phyloP scores from a whole-genome alignment of 192 early-diverging fungal species.

The Radiomyces spectabilis region DNA sequence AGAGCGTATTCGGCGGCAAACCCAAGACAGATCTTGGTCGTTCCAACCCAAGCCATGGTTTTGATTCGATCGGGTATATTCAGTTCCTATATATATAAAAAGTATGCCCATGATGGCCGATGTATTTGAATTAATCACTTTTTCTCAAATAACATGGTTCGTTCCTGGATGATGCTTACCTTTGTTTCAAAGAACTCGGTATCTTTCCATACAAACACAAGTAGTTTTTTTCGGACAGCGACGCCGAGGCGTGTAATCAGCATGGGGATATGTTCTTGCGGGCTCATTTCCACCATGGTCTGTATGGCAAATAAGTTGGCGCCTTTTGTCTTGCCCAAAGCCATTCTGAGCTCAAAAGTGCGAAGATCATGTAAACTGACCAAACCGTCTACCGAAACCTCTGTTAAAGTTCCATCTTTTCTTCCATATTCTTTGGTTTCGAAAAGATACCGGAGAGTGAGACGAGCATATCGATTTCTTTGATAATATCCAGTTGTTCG shows the following conservation, averaged over 20 bases:
- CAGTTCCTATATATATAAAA: constrained; percentile 52
- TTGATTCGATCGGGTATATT: constrained; percentile 60
- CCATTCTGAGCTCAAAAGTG: constrained; percentile 58
- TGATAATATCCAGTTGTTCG: constrained; percentile 69
- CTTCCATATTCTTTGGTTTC: no score
- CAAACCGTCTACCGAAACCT: constrained; percentile 48
- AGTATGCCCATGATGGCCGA: not conserved
- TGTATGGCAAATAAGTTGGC: constrained; percentile 69
- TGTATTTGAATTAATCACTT: not conserved
- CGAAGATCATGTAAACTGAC: constrained; percentile 70
- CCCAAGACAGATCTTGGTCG: constrained; percentile 58
- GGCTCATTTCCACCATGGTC: constrained; percentile 56
- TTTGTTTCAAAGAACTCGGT: constrained; percentile 62
- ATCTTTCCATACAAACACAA: constrained; percentile 72
- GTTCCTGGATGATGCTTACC: constrained; percentile 16
- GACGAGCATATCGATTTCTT: constrained; percentile 65
- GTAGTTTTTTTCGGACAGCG: constrained; percentile 59
- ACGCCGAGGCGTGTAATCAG: constrained; percentile 70
- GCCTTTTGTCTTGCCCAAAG: constrained; percentile 66
- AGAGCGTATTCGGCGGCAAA: constrained; percentile 54
- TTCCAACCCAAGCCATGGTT: constrained; percentile 72
- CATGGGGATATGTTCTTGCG: constrained; percentile 53
- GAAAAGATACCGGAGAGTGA: constrained; percentile 61
- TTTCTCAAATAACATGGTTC: not conserved
- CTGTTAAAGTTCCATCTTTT: no score